Evolutionary conservation across 2,329 filamentous ascomycete species (phyloP), one percentile per base, ranked within the genome.

Genomic region (Fusarium albidum): DNA sequence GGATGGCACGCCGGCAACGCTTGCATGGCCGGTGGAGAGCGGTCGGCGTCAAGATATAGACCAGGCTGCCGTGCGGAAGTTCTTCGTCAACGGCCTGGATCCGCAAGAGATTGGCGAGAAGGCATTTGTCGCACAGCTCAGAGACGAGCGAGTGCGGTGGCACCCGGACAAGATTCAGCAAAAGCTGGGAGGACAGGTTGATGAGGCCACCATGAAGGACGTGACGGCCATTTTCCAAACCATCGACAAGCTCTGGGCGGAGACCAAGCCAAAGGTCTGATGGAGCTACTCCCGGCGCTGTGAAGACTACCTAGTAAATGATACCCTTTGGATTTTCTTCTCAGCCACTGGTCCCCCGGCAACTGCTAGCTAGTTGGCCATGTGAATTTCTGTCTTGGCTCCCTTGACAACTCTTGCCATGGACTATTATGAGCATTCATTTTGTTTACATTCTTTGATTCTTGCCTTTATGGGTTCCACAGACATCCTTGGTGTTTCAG

Each of bases 141-240:
- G 96, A 73, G 78, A 85, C 6, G 95, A 99, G 77, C 85, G 95
- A 44, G 87, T 98, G 14, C 82, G 92, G 13, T 99, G 95, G 95
- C 95, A 99, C 77, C 95, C 95, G 5, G 95, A 99, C 75, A 99
- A 98, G 79, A 90, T 98, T 49, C 92, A 97, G 77, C 95, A 97
- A 75, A 85, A 87, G 46, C 87, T 96, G 55, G 91, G 92, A 4
- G 85, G 83, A 0, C 77, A 84, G 53, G 85, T 96, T 41, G 88
- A 93, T 40, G 81, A 85, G 18, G 81, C 81, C 4, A 85, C 90
- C 4, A 87, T 96, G 81, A 86, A 85, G 68, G 82, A 86, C 47
- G 90, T 97, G 34, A 99, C 94, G 10, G 89, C 90, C 7, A 88
- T 96, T 9, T 99, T 98, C 68, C 94, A 98, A 75, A 87, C 92